These are phyloP conservation scores for Tetrahymena malaccensis DNA, from an alignment of 73 alveolate species.

Conservation along the genomic window DNA sequence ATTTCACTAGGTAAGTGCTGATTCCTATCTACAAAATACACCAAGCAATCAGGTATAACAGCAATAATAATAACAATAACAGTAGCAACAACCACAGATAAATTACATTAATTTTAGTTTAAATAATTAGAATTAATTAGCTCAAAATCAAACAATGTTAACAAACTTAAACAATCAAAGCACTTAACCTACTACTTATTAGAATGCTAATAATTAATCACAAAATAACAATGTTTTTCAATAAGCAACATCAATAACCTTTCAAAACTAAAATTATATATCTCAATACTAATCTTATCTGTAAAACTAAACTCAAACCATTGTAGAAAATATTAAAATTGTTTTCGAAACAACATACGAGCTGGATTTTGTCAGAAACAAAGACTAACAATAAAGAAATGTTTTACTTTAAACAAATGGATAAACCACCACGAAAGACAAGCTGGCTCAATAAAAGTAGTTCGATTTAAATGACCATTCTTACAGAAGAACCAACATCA, in stretches of 20 bases:
- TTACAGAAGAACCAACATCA: background rate
- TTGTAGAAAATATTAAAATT: background rate
- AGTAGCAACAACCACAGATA: no score
- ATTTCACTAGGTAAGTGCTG: background rate
- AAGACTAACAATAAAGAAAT: background rate
- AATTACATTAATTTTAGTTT: background rate
- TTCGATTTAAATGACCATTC: background rate
- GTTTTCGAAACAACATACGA: background rate
- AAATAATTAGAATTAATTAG: background rate
- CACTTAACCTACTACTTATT: background rate
- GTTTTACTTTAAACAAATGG: background rate
- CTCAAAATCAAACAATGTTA: background rate
- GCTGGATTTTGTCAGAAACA: background rate
- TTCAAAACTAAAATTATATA: background rate
- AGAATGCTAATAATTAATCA: background rate
- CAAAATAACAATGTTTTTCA: background rate
- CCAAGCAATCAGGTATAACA: background rate
- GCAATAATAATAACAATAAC: no score
- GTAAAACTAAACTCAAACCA: background rate
- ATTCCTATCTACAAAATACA: background rate
- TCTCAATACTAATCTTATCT: background rate
- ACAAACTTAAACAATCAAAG: background rate
- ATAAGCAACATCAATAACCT: background rate
- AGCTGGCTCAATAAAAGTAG: background rate
- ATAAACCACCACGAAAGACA: background rate